Evolutionary conservation across 257 asterid genomes (phyloP).

Genomic region (Cordia subcordata): DNA sequence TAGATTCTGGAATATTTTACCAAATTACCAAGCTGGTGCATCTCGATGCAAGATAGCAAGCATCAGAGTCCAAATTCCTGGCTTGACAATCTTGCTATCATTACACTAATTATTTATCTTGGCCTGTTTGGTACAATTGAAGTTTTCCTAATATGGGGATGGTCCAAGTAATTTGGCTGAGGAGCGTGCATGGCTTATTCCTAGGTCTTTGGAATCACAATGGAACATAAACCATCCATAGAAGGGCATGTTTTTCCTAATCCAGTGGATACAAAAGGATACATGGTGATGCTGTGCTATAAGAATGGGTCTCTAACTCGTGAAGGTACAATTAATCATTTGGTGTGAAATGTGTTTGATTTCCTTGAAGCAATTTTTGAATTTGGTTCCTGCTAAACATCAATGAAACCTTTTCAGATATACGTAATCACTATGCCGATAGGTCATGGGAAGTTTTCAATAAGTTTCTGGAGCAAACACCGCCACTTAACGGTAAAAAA

Average conservation of each 20-base stretch:
- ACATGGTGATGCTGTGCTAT: slow-evolving; percentile 88
- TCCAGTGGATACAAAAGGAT: slow-evolving; percentile 75
- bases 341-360: background rate
- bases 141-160: no score
- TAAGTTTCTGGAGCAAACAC: slow-evolving; percentile 51
- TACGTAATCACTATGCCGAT: slow-evolving; percentile 65
- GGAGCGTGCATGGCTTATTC: no score
- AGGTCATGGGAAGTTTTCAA: slow-evolving; percentile 86
- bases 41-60: no score
- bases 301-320: slow-evolving; percentile 95
- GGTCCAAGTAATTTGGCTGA: no score
- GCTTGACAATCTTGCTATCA: no score
- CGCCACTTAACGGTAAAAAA: slow-evolving; percentile 85
- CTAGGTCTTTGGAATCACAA: slow-evolving; percentile 76
- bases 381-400: background rate
- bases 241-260: slow-evolving; percentile 95
- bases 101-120: no score
- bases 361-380: background rate
- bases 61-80: no score
- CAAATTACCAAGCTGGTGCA: no score
- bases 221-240: slow-evolving; percentile 67
- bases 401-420: slow-evolving; percentile 28
- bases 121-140: no score
- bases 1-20: no score
- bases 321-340: slow-evolving; percentile 54